Percentiles rank a stretch among this genome's conserved stretches.
Conservation (phyloP, 2,329 filamentous ascomycete genomes). For the Beauveria varroae region DNA sequence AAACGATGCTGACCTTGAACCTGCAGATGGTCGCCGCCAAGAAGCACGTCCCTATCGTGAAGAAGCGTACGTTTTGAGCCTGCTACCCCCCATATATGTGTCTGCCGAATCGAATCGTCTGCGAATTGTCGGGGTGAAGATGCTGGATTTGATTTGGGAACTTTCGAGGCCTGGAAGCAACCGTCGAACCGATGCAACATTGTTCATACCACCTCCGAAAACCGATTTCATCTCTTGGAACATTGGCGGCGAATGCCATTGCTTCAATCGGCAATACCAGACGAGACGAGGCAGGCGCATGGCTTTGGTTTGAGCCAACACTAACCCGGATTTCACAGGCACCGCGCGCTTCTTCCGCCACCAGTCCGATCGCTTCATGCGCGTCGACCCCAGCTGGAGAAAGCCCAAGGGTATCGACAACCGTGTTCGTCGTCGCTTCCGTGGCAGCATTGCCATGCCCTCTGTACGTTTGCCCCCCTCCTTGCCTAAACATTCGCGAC, state of each 20-base stretch:
- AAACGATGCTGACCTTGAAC: conserved; percentile 22
- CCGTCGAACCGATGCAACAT: neutral
- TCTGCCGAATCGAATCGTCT: neutral
- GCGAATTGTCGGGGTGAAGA: neutral
- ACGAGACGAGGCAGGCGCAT: neutral
- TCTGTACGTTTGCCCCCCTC: conserved; percentile 29
- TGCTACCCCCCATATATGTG: neutral
- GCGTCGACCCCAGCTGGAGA: conserved; percentile 86
- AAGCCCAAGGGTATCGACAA: conserved; percentile 99
- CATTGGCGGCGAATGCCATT: neutral
- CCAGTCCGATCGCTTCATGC: conserved; percentile 95
- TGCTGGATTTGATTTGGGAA: neutral
- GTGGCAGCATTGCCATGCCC: conserved; percentile 92
- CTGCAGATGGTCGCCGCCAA: conserved; percentile 93
- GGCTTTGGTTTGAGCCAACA: neutral
- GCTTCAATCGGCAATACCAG: too few species aligned
- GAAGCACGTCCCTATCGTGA: conserved; percentile 99
- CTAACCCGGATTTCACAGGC: conserved; percentile 47
- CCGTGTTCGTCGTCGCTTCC: conserved; percentile 94
- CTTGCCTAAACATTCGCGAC: neutral
- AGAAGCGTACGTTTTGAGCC: conserved; percentile 81
- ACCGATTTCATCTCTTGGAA: neutral
- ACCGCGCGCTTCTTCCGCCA: conserved; percentile 94
- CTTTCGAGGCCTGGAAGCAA: neutral
- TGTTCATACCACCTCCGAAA: neutral